Conservation (phyloP, 371 early-diverging fungal genomes). For the Mortierella sp. region DNA sequence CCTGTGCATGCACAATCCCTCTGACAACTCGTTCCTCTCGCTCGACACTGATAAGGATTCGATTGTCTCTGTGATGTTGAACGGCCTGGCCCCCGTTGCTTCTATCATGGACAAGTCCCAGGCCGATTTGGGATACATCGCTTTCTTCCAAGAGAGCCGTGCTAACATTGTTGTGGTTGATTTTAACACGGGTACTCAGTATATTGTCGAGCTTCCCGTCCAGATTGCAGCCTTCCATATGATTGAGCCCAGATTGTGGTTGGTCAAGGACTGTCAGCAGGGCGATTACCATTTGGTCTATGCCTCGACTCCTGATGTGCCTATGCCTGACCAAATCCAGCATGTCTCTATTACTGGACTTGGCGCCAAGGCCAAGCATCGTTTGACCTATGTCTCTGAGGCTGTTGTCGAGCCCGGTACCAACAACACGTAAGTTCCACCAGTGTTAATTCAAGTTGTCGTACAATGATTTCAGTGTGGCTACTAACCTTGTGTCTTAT, state of each 20-base stretch:
- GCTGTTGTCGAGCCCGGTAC: conserved; percentile 42
- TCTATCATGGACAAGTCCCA: conserved; percentile 71
- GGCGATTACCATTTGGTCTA: conserved; percentile 62
- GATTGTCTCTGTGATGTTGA: conserved; percentile 66
- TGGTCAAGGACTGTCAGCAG: conserved; percentile 70
- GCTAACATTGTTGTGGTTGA: conserved; percentile 72
- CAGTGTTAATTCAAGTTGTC: background rate
- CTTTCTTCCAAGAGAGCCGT: conserved; percentile 77
- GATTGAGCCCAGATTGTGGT: conserved; percentile 68
- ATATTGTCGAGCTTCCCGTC: conserved; percentile 64
- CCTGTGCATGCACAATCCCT: conserved; percentile 78
- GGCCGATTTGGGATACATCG: conserved; percentile 62
- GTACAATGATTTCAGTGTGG: background rate
- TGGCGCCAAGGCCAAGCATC: conserved; percentile 49
- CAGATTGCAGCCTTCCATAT: conserved; percentile 66
- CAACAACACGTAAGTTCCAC: conserved; percentile 24
- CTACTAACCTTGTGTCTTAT: background rate
- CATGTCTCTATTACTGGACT: conserved; percentile 47
- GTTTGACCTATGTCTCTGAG: conserved; percentile 50
- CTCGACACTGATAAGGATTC: conserved; percentile 73
- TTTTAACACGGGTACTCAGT: conserved; percentile 70
- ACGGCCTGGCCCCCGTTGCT: conserved; percentile 68
- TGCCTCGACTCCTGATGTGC: conserved; percentile 41
- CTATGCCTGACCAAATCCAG: conserved; percentile 44
- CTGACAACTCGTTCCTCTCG: conserved; percentile 75